Percentiles rank a stretch among this genome's conserved stretches.
phyloP scores from a whole-genome alignment of 495 filamentous ascomycete genomes.

The Hypoxylon lenormandii region DNA sequence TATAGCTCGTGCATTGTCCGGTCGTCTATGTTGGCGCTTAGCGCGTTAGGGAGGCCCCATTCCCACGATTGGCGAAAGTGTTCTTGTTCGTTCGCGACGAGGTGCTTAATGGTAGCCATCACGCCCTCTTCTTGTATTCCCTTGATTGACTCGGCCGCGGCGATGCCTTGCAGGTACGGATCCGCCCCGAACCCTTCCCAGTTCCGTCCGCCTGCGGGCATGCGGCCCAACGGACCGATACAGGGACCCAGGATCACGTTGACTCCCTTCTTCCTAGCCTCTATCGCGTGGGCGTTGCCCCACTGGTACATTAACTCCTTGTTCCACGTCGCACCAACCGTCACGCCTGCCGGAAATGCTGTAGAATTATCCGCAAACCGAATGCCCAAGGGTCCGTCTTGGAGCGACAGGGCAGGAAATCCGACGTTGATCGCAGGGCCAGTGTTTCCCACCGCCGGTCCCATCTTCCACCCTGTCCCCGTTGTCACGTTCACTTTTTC shows the following conservation, averaged over 20 bases:
- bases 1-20: slow-evolving; percentile 86
- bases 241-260: slow-evolving; percentile 80
- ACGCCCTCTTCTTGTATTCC: slow-evolving; percentile 85
- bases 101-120: slow-evolving; percentile 88
- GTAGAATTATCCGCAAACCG: slow-evolving; percentile 80
- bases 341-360: slow-evolving; percentile 85
- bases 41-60: slow-evolving; percentile 78
- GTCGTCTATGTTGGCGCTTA: slow-evolving; percentile 86
- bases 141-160: slow-evolving; percentile 54
- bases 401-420: slow-evolving; percentile 87
- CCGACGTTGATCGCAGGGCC: slow-evolving; percentile 74
- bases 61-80: slow-evolving; percentile 79
- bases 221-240: slow-evolving; percentile 81
- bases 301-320: slow-evolving; percentile 78
- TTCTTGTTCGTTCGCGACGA: slow-evolving; percentile 86
- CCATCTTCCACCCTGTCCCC: slow-evolving; percentile 91
- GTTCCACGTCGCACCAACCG: slow-evolving; percentile 88
- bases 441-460: slow-evolving; percentile 90
- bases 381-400: slow-evolving; percentile 88
- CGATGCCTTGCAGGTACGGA: slow-evolving; percentile 74
- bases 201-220: slow-evolving; percentile 87
- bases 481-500: slow-evolving; percentile 98
- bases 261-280: slow-evolving; percentile 78
- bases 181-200: slow-evolving; percentile 90
- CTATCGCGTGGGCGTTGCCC: slow-evolving; percentile 74